Percentiles rank a stretch among this genome's conserved stretches.
phyloP scores from a whole-genome alignment of 2,329 filamentous ascomycete species.

The Apiospora saccharicola region DNA sequence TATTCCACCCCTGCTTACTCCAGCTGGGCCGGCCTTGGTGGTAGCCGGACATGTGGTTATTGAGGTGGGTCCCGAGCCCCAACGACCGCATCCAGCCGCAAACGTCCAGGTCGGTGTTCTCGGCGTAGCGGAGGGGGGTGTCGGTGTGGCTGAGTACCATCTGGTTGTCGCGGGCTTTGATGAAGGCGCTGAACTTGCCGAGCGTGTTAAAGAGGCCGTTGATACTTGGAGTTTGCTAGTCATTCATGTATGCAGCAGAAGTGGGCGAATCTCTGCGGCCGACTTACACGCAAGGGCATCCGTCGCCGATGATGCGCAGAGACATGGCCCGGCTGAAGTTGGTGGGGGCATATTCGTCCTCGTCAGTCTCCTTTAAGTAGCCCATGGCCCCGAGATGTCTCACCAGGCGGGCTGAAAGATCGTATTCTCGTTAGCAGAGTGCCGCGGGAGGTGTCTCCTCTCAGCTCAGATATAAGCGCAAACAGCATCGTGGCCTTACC shows the following conservation, averaged over 20 bases:
- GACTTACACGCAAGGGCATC: constrained; percentile 31
- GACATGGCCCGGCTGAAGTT: constrained; percentile 30
- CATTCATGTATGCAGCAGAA: not conserved
- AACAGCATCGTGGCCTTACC: not conserved
- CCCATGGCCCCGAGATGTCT: constrained; percentile 30
- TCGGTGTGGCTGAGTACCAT: constrained; percentile 11
- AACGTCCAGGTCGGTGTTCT: constrained; percentile 27
- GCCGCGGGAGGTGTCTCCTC: not conserved
- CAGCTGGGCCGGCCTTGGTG: constrained; percentile 27
- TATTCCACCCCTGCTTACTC: constrained; percentile 1
- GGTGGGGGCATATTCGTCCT: constrained; percentile 29
- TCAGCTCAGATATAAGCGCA: not conserved
- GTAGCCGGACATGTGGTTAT: constrained; percentile 33
- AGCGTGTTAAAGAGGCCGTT: constrained; percentile 23
- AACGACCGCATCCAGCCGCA: constrained; percentile 29
- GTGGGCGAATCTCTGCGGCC: accelerated
- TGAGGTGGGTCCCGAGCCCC: constrained; percentile 28
- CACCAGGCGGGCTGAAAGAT: constrained; percentile 46
- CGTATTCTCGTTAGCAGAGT: not conserved
- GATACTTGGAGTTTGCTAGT: not conserved
- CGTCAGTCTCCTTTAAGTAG: constrained; percentile 28
- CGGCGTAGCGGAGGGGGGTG: constrained; percentile 30
- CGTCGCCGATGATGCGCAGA: constrained; percentile 29
- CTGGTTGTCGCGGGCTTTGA: constrained; percentile 23
- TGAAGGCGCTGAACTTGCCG: constrained; percentile 27